phyloP scores from a whole-genome alignment of 208 protist genomes.

The Trypanosoma mega region DNA sequence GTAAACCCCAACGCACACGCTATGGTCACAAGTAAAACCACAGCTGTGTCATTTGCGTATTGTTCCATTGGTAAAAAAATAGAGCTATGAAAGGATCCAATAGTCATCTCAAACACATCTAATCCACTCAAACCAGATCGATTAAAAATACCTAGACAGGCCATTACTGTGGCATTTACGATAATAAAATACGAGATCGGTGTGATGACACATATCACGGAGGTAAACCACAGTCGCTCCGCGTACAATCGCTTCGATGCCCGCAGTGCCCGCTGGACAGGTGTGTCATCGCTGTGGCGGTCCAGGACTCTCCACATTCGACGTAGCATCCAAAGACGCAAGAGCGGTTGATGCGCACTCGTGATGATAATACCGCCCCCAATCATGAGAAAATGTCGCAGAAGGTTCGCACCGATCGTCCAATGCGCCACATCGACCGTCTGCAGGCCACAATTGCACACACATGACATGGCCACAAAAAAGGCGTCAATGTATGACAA shows the following conservation, averaged over 20 bases:
- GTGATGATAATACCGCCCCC: conserved; percentile 65
- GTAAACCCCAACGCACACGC: conserved; percentile 75
- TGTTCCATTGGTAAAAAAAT: conserved; percentile 67
- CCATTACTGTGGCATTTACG: conserved; percentile 40
- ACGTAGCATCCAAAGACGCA: conserved; percentile 63
- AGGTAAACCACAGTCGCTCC: conserved; percentile 46
- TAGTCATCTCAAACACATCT: conserved; percentile 38
- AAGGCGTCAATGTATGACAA: conserved; percentile 45
- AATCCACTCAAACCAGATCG: conserved; percentile 32
- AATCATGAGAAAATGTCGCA: conserved; percentile 62
- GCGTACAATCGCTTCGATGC: conserved; percentile 37
- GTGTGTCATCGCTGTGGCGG: conserved; percentile 33
- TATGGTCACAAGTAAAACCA: conserved; percentile 42
- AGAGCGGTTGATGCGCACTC: conserved; percentile 59
- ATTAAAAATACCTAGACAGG: conserved; percentile 42
- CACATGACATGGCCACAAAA: conserved; percentile 64
- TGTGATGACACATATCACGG: conserved; percentile 45
- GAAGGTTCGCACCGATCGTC: conserved; percentile 28
- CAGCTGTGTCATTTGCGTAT: conserved; percentile 41
- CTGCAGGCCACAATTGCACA: conserved; percentile 75
- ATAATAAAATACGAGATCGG: conserved; percentile 47
- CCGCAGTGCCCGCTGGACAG: conserved; percentile 39
- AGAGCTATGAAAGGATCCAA: conserved; percentile 69
- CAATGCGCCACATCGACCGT: conserved; percentile 62
- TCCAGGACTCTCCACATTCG: conserved; percentile 44